Evolutionary conservation across 768 basidiomycete species (phyloP).

Genomic region (Xerocomellus chrysenteron): DNA sequence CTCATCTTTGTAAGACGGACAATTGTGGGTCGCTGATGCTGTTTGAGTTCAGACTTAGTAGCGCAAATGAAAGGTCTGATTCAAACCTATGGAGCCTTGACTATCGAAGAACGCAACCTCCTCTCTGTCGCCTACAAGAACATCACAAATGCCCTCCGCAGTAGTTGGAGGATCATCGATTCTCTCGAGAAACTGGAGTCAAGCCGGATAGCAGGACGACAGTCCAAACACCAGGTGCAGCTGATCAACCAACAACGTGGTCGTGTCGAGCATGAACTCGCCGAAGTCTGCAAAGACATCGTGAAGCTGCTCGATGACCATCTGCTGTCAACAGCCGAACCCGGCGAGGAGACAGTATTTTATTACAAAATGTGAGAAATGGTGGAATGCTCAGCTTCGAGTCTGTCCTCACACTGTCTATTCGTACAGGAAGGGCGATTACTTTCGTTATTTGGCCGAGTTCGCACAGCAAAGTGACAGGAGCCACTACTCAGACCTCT

Average conservation of each 20-base stretch:
- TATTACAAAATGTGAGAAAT: slow-evolving; percentile 81
- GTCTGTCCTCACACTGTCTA: slow-evolving; percentile 8
- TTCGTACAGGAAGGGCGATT: slow-evolving; percentile 73
- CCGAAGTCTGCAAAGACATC: slow-evolving; percentile 77
- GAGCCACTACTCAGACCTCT: slow-evolving; percentile 66
- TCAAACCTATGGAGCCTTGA: slow-evolving; percentile 64
- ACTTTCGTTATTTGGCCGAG: slow-evolving; percentile 89
- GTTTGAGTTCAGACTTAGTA: slow-evolving; percentile 59
- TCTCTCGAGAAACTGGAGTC: slow-evolving; percentile 64
- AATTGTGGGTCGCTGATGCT: slow-evolving; percentile 16
- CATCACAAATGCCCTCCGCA: slow-evolving; percentile 77
- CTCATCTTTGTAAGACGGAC: not conserved
- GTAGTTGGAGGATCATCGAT: slow-evolving; percentile 82
- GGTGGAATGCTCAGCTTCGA: not conserved
- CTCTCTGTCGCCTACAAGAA: slow-evolving; percentile 92
- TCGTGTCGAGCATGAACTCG: slow-evolving; percentile 75
- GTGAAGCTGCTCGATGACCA: slow-evolving; percentile 63
- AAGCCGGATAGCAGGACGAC: slow-evolving; percentile 30
- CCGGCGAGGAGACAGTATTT: slow-evolving; percentile 84
- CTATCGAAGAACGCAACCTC: slow-evolving; percentile 84
- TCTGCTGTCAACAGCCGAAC: slow-evolving; percentile 59
- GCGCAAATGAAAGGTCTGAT: slow-evolving; percentile 75
- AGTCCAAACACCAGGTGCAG: slow-evolving; percentile 45
- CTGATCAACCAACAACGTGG: slow-evolving; percentile 73
- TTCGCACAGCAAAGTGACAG: slow-evolving; percentile 73